Base-by-base conservation (phyloP, 441 rosid species). In the Eruca vesicaria region DNA sequence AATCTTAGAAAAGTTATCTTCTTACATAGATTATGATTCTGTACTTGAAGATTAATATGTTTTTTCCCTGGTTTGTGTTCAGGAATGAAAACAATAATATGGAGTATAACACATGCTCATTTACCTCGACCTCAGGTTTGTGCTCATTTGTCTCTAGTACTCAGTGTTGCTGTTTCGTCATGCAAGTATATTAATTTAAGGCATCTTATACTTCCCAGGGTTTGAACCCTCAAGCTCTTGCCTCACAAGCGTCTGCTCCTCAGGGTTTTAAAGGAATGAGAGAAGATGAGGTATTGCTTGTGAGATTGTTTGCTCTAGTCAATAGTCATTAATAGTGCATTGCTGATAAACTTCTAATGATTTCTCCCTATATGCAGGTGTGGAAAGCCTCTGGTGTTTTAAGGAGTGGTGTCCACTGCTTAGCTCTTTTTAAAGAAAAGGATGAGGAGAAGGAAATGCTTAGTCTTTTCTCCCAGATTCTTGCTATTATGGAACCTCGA, bases 21-120 rank as follows among this genome's bases (percentile, higher is more conserved):
- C n/a, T 63, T 56, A 19, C 32, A 48, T 65, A 57, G 59, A 69
- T 73, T 63, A 48, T 59, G 53, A n/a, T 74, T 65, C 38, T 48
- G 5, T 70, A 74, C 26, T 52, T 36, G 52, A n/a, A 5, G 38
- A 53, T 72, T 58, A 61, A 43, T 69, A 23, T 26, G 11, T n/a
- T 16, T 68, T 55, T 64, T 53, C 72, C 38, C 28, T 74, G 45
- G 50, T 62, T 72, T 72, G 43, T 79, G 81, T 58, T 79, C 83
- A 97, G 99, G 99, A 84, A 97, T 97, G 99, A 97, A 97, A 86
- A 94, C 99, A 73, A 92, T 97, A 66, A 83, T 90, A 73, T 97
- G 99, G 99, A 97, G 98, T 81, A 92, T 97, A 75, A 97, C 98
- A 50, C 99, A 97, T 80, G 97, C 97, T 35, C 99, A 97, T 88